These are phyloP conservation scores for Actinomortierella wolfii DNA, from an alignment of 371 early-diverging fungal species.

Conservation along the genomic window DNA sequence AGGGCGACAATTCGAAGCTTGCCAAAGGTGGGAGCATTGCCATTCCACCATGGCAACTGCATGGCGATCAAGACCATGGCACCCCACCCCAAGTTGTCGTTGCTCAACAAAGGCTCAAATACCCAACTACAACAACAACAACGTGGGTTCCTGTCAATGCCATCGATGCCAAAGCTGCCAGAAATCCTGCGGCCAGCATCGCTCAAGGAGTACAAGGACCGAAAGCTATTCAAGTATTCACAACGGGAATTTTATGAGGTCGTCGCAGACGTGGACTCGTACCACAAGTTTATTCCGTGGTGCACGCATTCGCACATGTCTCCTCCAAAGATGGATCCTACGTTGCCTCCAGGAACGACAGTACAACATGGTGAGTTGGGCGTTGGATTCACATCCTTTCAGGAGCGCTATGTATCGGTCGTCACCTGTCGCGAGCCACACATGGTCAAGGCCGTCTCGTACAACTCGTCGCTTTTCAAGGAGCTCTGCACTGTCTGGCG, in stretches of 20 bases:
- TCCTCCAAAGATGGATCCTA: conserved; percentile 21
- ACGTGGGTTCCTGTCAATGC: conserved; percentile 20
- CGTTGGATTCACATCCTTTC: conserved; percentile 74
- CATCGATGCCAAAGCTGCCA: conserved; percentile 28
- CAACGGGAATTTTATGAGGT: conserved; percentile 75
- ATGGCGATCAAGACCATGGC: no score
- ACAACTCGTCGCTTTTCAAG: conserved; percentile 70
- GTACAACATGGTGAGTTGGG: conserved; percentile 73
- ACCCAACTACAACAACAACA: background rate
- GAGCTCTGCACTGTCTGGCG: conserved; percentile 72
- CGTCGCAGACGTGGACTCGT: conserved; percentile 77
- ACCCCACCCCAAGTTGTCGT: no score
- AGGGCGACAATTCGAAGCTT: no score
- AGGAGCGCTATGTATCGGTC: conserved; percentile 76
- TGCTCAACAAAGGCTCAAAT: no score
- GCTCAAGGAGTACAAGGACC: conserved; percentile 32
- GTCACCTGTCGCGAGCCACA: conserved; percentile 68
- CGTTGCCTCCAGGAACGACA: conserved; percentile 8
- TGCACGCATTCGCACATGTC: conserved; percentile 72
- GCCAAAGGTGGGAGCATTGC: no score
- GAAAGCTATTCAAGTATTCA: conserved; percentile 56
- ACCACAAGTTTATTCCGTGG: conserved; percentile 79
- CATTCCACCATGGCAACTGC: no score
- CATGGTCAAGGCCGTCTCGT: conserved; percentile 69
- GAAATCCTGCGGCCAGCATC: conserved; percentile 18